Percentiles rank a stretch among this genome's conserved stretches.
Conservation (phyloP, 1,139 yeast genomes). For the Magnusiomyces fungicola region DNA sequence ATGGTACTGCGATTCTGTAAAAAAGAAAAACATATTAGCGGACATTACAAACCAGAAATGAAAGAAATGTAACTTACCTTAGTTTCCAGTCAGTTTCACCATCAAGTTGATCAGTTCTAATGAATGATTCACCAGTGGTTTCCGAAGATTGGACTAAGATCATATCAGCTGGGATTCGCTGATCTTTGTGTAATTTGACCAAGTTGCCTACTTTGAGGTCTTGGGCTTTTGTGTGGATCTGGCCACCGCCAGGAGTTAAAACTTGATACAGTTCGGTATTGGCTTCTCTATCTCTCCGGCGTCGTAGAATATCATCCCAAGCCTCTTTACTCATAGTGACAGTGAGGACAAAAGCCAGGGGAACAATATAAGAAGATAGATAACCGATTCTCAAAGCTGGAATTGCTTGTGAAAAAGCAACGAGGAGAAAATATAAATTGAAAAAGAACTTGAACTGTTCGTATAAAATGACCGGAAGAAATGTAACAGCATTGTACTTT, state of each 20-base stretch:
- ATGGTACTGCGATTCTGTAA: conserved; percentile 65
- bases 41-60: too few species aligned
- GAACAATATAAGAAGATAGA: conserved; percentile 85
- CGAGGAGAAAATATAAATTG: conserved; percentile 83
- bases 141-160: conserved; percentile 79
- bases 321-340: conserved; percentile 97
- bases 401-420: conserved; percentile 89
- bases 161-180: conserved; percentile 90
- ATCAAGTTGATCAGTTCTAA: conserved; percentile 94
- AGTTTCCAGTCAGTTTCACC: conserved; percentile 99
- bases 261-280: conserved; percentile 79
- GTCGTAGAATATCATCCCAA: conserved; percentile 81
- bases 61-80: too few species aligned
- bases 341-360: conserved; percentile 81
- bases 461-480: conserved; percentile 79
- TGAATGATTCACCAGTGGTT: conserved; percentile 74
- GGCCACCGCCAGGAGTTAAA: conserved; percentile 27
- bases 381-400: conserved; percentile 92
- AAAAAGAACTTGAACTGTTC: conserved; percentile 97
- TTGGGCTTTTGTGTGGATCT: conserved; percentile 45
- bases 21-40: too few species aligned
- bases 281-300: conserved; percentile 84
- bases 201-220: conserved; percentile 80
- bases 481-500: conserved; percentile 81
- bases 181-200: conserved; percentile 72